Conservation (phyloP, 1,139 yeast species). For the Pneumocystis oryctolagi region DNA sequence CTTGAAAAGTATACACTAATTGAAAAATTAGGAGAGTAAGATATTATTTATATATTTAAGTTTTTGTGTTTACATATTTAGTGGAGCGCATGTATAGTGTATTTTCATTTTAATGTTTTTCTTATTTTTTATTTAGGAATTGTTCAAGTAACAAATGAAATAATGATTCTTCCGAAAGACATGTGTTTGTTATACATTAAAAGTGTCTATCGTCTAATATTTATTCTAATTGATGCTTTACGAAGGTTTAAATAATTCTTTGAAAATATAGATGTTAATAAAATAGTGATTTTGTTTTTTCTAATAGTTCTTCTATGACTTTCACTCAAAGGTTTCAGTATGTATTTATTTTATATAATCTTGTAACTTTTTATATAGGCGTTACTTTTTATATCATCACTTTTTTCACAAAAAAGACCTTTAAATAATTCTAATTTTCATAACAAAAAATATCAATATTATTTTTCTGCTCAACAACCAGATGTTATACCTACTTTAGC, state of each 20-base stretch:
- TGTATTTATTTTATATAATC: neutral
- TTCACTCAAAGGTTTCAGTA: conserved; percentile 36
- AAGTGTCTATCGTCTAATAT: conserved; percentile 41
- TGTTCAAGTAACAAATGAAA: neutral
- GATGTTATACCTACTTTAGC: conserved; percentile 82
- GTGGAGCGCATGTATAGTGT: conserved; percentile 54
- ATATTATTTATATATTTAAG: neutral
- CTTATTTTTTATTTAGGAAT: neutral
- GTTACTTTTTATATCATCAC: conserved; percentile 49
- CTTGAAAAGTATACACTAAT: conserved; percentile 31
- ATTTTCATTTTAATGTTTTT: neutral
- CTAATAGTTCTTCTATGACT: conserved; percentile 45
- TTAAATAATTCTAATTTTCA: conserved; percentile 12
- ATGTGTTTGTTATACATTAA: neutral
- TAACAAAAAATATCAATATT: conserved; percentile 28
- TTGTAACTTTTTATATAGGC: conserved; percentile 10
- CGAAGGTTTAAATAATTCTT: conserved; percentile 27
- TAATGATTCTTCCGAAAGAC: neutral
- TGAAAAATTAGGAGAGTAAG: conserved; percentile 32
- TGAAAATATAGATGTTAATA: neutral
- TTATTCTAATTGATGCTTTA: conserved; percentile 88
- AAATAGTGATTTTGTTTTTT: conserved; percentile 52
- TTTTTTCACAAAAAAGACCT: conserved; percentile 27
- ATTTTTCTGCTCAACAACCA: conserved; percentile 53
- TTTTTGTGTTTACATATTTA: conserved; percentile 29